A percentile compares a stretch with the other conserved stretches of the same genome.
phyloP scores from a whole-genome alignment of 495 filamentous ascomycete genomes.

The Pseudevernia furfuracea region DNA sequence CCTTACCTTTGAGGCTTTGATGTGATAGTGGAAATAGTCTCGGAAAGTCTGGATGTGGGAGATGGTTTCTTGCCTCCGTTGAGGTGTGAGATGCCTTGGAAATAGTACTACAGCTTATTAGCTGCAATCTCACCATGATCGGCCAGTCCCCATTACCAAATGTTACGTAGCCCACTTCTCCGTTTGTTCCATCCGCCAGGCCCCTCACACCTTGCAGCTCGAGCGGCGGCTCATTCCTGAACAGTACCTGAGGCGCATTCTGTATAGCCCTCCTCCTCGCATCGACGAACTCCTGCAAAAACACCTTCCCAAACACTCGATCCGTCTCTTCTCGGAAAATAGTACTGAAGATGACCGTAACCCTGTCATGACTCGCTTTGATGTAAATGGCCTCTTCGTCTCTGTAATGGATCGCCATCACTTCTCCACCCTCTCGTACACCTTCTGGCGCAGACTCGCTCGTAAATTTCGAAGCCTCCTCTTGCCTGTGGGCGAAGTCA shows the following conservation, averaged over 20 bases:
- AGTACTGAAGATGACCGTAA: constrained; percentile 98
- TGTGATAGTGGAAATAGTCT: constrained; percentile 99
- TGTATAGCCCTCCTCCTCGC: constrained; percentile 89
- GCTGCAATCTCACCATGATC: constrained; percentile 4
- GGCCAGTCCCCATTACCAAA: constrained; percentile 58
- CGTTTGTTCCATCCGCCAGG: constrained; percentile 58
- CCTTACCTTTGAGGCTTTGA: constrained; percentile 89
- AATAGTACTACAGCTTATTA: constrained; percentile 65
- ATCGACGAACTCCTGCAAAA: constrained; percentile 94
- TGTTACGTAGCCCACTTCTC: constrained; percentile 91
- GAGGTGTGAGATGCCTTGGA: constrained; percentile 83
- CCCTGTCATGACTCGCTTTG: constrained; percentile 91
- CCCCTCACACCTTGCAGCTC: constrained; percentile 84
- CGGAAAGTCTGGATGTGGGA: constrained; percentile 99
- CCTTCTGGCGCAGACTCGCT: constrained; percentile 87
- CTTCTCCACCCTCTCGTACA: constrained; percentile 76
- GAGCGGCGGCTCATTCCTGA: constrained; percentile 87
- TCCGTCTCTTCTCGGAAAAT: constrained; percentile 97
- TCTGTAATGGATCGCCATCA: constrained; percentile 94
- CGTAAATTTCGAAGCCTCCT: constrained; percentile 83
- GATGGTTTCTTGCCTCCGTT: constrained; percentile 87
- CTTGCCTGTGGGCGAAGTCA: constrained; percentile 75
- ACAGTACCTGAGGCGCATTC: constrained; percentile 97
- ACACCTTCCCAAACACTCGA: constrained; percentile 92
- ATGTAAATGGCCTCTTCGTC: constrained; percentile 99